Base-by-base conservation (phyloP, 129 eudicot genomes). In the Ambrosia artemisiifolia region DNA sequence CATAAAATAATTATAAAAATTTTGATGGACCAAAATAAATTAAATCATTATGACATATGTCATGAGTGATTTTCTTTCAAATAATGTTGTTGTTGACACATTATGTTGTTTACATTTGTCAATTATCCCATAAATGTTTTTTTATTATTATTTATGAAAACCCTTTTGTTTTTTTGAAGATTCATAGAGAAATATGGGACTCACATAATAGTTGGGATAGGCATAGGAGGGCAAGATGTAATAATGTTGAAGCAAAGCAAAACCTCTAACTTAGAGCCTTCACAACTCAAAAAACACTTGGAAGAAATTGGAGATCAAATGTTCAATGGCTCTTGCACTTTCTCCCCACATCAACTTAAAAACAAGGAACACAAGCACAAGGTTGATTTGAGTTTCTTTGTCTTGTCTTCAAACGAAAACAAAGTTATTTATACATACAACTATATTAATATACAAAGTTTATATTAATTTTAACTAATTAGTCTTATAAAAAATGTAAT, bases 111-210 rank as follows among this genome's bases (percentile, higher is more conserved):
- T 14, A 19, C 1, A 67, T 75, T 54, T 54, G 36, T 20, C 32
- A 59, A 8, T 33, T 72, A 44, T 59, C 12, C 11, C 10, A 56
- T 42, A 4, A 57, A 11, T 28, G 32, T 35, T 34, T 16, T 16
- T 53, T n/a, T n/a, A n/a, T n/a, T n/a, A n/a, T n/a, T 36, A 65
- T 66, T 38, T 28, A 33, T 56, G 38, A 4, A 50, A 7, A 3
- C 0, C 1, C 18, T 69, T 13, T 46, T 61, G 14, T 30, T 60
- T 34, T 34, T 49, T 49, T 19, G 67, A 71, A 93, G 98, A 70
- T 93, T 93, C 35, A 93, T 93, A 34, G 96, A 93, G 78, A 87
- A 82, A 76, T 93, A 93, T 72, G 98, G 98, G 19, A 93, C 98
- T 48, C 98, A 93, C 65, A 82, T 93, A 38, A 82, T 93, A 14